Base-by-base conservation (phyloP, 371 early-diverging fungal species). In the Coemansia sp. region DNA sequence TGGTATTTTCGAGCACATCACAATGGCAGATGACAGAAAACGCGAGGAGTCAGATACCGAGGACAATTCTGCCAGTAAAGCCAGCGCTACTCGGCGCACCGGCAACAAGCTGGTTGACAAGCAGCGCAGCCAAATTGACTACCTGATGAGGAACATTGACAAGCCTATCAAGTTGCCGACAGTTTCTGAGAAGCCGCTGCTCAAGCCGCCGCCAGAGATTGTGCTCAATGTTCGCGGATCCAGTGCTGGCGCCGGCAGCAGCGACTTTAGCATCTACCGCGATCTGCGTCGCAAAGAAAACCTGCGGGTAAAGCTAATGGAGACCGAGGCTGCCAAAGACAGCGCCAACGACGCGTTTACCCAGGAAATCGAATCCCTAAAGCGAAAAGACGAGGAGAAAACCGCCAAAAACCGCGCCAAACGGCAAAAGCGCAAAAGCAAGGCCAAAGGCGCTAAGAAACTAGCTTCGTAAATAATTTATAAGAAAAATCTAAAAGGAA, bases 161-260 rank as follows among this genome's bases (percentile, higher is more conserved):
- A 90, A 88, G 68, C 90, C 91, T 4, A 82, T 94, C 14, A 77
- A 70, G 5, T 79, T 94, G 30, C 88, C 93, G 2, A 65, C 75
- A 20, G 26, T 26, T 26, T 73, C 80, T 11, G 84, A 83, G 42
- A 77, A 72, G 35, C 67, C 77, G 8, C 53, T 40, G 31, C 43
- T 84, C 34, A 84, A 85, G 62, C 83, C 86, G 20, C 91, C 92
- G 36, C 84, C 84, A 47, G 93, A 93, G 55, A 86, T 90, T 62
- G 88, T 90, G 2, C 84, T 89, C 39, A 92, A 93, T 78, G 87
- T 92, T 20, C 86, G 87, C 76, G 93, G 94, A 34, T 96, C 95
- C 14, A 93, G 94, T 77, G 95, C 97, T 2, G 96, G 96, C 50
- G 97, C 96, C 0, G 95, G 97, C 16, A 92, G 92, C 83, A 96